These are phyloP conservation scores for Vigna mungo DNA, from an alignment of 306 rosid species.

Conservation along the genomic window DNA sequence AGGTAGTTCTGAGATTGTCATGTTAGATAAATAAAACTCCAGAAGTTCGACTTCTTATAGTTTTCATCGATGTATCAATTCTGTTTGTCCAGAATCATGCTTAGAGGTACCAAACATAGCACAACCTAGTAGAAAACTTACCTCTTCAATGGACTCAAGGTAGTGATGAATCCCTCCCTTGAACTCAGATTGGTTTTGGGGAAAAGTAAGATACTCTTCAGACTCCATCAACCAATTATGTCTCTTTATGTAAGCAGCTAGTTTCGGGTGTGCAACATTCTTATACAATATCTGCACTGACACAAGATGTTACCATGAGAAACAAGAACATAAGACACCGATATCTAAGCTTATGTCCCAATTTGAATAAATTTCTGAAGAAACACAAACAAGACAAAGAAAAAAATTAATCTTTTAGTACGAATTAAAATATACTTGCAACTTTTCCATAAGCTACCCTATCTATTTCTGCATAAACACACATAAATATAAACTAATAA, in stretches of 20 bases:
- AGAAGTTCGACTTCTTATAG: background rate
- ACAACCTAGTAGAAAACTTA: slow-evolving; percentile 45
- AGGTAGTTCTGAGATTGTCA: slow-evolving; percentile 8
- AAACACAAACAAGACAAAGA: background rate
- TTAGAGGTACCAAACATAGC: slow-evolving; percentile 32
- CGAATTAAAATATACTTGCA: background rate
- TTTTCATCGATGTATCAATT: background rate
- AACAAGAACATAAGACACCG: slow-evolving; percentile 26
- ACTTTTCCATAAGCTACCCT: background rate
- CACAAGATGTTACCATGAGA: slow-evolving; percentile 48
- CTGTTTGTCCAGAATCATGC: slow-evolving; percentile 10
- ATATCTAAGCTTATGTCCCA: background rate
- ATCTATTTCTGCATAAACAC: background rate
- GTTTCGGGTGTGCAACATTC: slow-evolving; percentile 95
- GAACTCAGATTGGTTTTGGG: slow-evolving; percentile 78
- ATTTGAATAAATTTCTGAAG: background rate
- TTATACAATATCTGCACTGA: slow-evolving; percentile 81
- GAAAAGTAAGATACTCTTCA: slow-evolving; percentile 81
- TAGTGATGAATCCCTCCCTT: slow-evolving; percentile 88
- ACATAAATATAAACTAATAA: background rate
- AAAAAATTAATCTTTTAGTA: background rate
- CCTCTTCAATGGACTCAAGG: slow-evolving; percentile 97
- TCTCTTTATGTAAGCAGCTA: slow-evolving; percentile 75
- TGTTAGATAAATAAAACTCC: slow-evolving; percentile 16
- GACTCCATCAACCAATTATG: slow-evolving; percentile 79